Percentiles rank a stretch among this genome's conserved stretches.
These are phyloP conservation scores for Neurospora sp. DNA, from an alignment of 495 filamentous ascomycete species.

Conservation along the genomic window DNA sequence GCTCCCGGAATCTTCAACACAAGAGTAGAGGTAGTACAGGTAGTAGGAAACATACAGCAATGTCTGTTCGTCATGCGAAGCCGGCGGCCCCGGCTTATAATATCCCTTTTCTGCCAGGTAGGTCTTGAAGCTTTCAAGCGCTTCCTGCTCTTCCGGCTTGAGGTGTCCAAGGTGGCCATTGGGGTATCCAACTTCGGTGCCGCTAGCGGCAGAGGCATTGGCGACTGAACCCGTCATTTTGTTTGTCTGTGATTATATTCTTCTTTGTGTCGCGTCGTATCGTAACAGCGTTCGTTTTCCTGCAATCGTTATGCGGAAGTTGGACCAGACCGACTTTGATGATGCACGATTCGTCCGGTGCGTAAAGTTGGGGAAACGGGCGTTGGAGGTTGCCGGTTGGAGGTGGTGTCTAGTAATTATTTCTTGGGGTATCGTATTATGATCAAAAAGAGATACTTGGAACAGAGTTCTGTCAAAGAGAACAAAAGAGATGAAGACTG, in stretches of 20 bases:
- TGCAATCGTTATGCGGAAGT: not conserved
- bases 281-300: not conserved
- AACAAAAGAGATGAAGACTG: not conserved
- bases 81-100: conserved; percentile 45
- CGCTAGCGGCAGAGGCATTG: conserved; percentile 10
- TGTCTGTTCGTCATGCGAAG: conserved; percentile 73
- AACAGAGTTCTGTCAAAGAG: not conserved
- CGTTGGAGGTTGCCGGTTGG: not conserved
- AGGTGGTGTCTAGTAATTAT: not conserved
- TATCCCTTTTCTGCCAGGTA: conserved; percentile 52
- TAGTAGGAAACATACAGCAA: conserved; percentile 51
- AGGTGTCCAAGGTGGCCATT: conserved; percentile 67
- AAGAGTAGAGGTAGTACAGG: not conserved
- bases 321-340: not conserved
- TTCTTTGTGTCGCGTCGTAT: not conserved
- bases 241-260: not conserved
- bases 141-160: conserved; percentile 52
- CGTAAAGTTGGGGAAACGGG: not conserved
- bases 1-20: not conserved
- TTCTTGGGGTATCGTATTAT: not conserved
- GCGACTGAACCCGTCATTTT: conserved; percentile 6
- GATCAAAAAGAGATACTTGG: not conserved
- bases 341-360: not conserved
- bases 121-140: conserved; percentile 57
- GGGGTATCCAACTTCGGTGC: conserved; percentile 43